phyloP scores from a whole-genome alignment of 2,329 filamentous ascomycete genomes.

The Diaporthe citri region DNA sequence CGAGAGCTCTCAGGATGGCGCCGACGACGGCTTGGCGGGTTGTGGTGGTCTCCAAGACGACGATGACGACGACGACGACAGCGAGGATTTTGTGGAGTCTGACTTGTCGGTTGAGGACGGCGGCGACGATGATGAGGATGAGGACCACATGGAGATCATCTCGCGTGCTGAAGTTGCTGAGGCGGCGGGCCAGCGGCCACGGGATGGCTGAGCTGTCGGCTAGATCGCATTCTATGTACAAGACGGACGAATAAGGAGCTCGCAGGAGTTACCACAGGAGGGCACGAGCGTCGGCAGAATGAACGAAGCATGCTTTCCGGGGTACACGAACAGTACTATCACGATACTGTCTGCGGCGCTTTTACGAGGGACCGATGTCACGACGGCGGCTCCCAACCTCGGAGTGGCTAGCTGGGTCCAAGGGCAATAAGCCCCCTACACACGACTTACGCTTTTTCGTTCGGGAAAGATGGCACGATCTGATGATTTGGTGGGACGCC shows the following conservation, averaged over 20 bases:
- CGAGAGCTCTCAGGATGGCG: slow-evolving; percentile 22
- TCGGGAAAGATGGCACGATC: not conserved
- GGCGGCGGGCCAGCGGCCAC: not conserved
- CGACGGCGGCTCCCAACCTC: not conserved
- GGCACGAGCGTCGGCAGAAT: not conserved
- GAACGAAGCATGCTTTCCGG: not conserved
- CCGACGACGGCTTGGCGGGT: slow-evolving; percentile 18
- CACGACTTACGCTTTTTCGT: not conserved
- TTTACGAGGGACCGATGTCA: not conserved
- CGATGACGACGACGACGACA: slow-evolving; percentile 44
- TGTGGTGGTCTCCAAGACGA: slow-evolving; percentile 35
- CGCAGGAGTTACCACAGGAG: too few relatives aligned
- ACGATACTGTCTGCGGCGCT: not conserved
- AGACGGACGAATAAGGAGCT: not conserved
- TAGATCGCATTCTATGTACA: not conserved
- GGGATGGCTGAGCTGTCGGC: not conserved
- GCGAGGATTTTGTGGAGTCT: not conserved
- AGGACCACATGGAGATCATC: slow-evolving; percentile 20
- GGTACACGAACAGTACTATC: too few relatives aligned
- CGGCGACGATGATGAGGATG: not conserved
- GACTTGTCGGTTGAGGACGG: slow-evolving; percentile 17
- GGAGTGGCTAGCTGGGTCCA: not conserved
- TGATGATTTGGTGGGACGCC: not conserved
- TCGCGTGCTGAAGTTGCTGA: not conserved
- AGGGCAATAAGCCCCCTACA: not conserved